Percentiles rank a stretch among this genome's conserved stretches.
Conservation (phyloP, 2,329 filamentous ascomycete species). For the Cladophialophora carrionii region DNA sequence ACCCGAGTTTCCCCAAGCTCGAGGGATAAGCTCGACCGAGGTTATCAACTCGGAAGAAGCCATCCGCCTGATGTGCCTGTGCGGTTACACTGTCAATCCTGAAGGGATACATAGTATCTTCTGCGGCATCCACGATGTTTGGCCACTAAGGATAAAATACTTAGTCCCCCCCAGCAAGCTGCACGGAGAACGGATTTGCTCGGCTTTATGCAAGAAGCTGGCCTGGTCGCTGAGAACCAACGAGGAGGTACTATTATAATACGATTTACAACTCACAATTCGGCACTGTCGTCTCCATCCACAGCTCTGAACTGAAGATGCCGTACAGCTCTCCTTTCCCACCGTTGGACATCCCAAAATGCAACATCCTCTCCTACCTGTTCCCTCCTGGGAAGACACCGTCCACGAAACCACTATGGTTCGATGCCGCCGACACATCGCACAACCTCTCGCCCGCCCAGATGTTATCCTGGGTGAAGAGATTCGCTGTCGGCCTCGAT, state of each 20-base stretch:
- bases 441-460: slow-evolving; percentile 62
- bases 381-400: slow-evolving; percentile 48
- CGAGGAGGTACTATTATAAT: background rate
- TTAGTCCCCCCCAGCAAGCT: background rate
- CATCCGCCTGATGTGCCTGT: background rate
- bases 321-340: slow-evolving; percentile 32
- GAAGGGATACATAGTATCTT: background rate
- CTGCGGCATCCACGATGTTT: background rate
- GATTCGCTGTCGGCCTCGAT: slow-evolving; percentile 67
- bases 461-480: slow-evolving; percentile 68
- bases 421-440: slow-evolving; percentile 66
- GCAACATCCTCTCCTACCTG: slow-evolving; percentile 51
- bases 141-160: background rate
- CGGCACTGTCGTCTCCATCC: background rate
- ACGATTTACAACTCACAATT: background rate
- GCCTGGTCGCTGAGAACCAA: background rate
- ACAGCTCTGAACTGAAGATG: slow-evolving; percentile 28
- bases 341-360: slow-evolving; percentile 46
- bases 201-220: slow-evolving; percentile 5
- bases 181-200: background rate
- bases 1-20: no score
- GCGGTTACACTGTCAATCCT: background rate
- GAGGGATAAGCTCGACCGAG: background rate
- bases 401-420: slow-evolving; percentile 49
- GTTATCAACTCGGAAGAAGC: background rate